Base-by-base conservation (phyloP, 768 basidiomycete species). In the Serendipita indica region DNA sequence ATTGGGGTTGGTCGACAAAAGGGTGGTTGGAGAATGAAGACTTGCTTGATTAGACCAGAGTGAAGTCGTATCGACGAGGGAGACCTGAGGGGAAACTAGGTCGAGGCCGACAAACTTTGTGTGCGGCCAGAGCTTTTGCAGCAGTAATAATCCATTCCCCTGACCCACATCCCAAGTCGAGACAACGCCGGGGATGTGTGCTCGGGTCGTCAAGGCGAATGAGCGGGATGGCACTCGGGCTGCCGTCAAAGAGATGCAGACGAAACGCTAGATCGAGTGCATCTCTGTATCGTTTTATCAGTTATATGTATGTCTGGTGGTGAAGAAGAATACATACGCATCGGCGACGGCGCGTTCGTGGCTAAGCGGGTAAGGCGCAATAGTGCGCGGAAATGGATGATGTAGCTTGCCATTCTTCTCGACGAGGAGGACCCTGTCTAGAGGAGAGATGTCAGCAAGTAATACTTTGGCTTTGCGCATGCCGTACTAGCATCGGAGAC, bases 331-430 rank as follows among this genome's bases (percentile, higher is more conserved):
- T 43, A 7, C 5, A 28, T 33, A 54, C 49, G 49, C 49, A 27
- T 54, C 49, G 30, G 32, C n/a, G 22, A 54, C 49, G 30, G 49
- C 49, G 20, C 32, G 20, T 54, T 54, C 49, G 30, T 12, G 32
- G 49, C 32, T 54, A 28, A 54, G 20, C 16, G 49, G 49, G 30
- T 54, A 54, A 10, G 49, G 49, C 32, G 49, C 49, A 32, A 54
- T 25, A 16, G 49, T 22, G 49, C 20, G 16, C 20, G 49, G 49
- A 30, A 54, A 54, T 5, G 49, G 49, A 32, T 54, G 49, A 30
- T 54, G 49, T n/a, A n/a, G 49, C 30, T 54, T 54, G 49, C 49
- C 49, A 32, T 54, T 16, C n/a, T 54, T 54, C 20, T 54, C 49
- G 4, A 54, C 49, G 22, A 27, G 30, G 41, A 43, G 41, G 27